A percentile compares a stretch with the other conserved stretches of the same genome.
phyloP scores from a whole-genome alignment of 2,329 filamentous ascomycete genomes.

The Lachnellula cervina region DNA sequence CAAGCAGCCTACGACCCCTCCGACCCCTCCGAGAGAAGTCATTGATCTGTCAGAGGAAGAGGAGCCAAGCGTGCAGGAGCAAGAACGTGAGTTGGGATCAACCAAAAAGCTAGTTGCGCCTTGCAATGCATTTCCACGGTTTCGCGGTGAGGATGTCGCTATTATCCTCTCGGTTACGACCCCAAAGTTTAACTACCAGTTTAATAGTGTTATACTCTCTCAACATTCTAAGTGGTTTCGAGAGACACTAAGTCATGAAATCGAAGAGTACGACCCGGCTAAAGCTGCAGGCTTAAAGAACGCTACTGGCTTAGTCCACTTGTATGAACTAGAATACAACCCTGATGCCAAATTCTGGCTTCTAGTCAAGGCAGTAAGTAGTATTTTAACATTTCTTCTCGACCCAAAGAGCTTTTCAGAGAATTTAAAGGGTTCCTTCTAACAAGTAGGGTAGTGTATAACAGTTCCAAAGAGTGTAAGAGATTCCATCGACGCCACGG shows the following conservation, averaged over 20 bases:
- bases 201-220: conserved; percentile 2
- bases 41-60: background rate
- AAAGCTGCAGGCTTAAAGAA: background rate
- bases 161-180: too few species aligned
- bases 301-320: background rate
- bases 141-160: too few species aligned
- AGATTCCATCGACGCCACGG: too few species aligned
- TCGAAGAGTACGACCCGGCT: conserved; percentile 1
- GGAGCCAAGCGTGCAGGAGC: background rate
- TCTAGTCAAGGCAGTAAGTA: conserved; percentile 5
- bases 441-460: too few species aligned
- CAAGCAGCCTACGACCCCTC: too few species aligned
- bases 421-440: too few species aligned
- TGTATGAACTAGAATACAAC: conserved; percentile 6
- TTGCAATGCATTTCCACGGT: background rate
- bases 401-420: too few species aligned
- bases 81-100: background rate
- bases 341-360: background rate
- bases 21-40: background rate
- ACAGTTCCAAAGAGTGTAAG: too few species aligned
- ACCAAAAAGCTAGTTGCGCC: background rate
- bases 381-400: background rate
- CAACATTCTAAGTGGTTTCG: conserved; percentile 9
- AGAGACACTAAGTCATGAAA: background rate
- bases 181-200: conserved; percentile 1